Conservation (phyloP, 2,329 filamentous ascomycete species). For the Ophioceras dolichostomum region DNA sequence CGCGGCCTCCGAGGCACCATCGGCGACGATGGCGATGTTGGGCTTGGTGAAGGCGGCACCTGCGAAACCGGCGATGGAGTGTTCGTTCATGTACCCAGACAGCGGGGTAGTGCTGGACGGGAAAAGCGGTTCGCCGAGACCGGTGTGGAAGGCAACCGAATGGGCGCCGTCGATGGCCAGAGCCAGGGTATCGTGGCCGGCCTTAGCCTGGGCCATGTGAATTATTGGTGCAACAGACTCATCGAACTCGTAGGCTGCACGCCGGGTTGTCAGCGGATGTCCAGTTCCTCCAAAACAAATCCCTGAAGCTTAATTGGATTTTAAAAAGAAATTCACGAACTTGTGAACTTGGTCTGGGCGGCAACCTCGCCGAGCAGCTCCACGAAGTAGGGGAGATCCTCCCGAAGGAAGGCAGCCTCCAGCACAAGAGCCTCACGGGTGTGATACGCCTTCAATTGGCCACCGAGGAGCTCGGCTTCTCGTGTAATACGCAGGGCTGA, state of each 20-base stretch:
- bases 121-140: conserved; percentile 70
- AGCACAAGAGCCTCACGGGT: conserved; percentile 88
- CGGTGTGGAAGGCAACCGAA: conserved; percentile 80
- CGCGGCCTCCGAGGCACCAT: conserved; percentile 65
- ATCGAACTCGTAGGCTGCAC: conserved; percentile 81
- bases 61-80: conserved; percentile 64
- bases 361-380: conserved; percentile 91
- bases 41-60: conserved; percentile 72
- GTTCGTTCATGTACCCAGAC: conserved; percentile 68
- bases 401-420: conserved; percentile 86
- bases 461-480: conserved; percentile 90
- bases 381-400: conserved; percentile 94
- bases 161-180: conserved; percentile 82
- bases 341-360: conserved; percentile 73
- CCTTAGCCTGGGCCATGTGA: conserved; percentile 62
- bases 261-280: too few species aligned
- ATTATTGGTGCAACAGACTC: conserved; percentile 77
- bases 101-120: conserved; percentile 60
- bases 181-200: conserved; percentile 47
- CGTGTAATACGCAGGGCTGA: conserved; percentile 86
- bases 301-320: too few species aligned
- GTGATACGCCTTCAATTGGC: conserved; percentile 77
- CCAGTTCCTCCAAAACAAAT: too few species aligned
- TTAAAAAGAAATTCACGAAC: conserved; percentile 42
- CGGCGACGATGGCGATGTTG: conserved; percentile 85